Conservation (phyloP, 2,329 filamentous ascomycete species). For the Aspergillus niger region DNA sequence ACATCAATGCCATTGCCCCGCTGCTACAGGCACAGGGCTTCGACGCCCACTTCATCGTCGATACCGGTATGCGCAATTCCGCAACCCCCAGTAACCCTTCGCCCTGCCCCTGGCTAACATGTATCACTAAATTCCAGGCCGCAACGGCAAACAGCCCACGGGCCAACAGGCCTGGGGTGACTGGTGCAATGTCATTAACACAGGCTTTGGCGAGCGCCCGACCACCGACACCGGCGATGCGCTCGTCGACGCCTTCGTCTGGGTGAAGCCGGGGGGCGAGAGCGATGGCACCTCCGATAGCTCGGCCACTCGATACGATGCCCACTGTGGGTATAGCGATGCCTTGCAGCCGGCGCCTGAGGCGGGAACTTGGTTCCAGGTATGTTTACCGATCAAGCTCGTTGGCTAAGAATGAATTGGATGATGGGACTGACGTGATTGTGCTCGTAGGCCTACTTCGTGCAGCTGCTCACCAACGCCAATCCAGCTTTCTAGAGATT, state of each 20-base stretch:
- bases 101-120: too few relatives aligned
- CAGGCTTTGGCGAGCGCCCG: slow-evolving; percentile 66
- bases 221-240: slow-evolving; percentile 62
- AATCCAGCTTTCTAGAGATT: too few relatives aligned
- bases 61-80: slow-evolving; percentile 43
- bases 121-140: slow-evolving; percentile 39
- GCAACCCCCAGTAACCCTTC: too few relatives aligned
- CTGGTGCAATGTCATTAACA: slow-evolving; percentile 67
- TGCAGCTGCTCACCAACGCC: too few relatives aligned
- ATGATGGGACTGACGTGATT: too few relatives aligned
- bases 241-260: slow-evolving; percentile 67
- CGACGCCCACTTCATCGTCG: slow-evolving; percentile 59
- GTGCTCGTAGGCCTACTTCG: too few relatives aligned
- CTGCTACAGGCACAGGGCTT: slow-evolving; percentile 51
- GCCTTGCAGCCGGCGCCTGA: slow-evolving; percentile 67
- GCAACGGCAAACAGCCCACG: slow-evolving; percentile 64
- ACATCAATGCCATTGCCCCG: slow-evolving; percentile 54
- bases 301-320: slow-evolving; percentile 55
- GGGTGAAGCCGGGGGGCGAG: slow-evolving; percentile 68
- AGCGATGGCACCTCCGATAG: slow-evolving; percentile 55
- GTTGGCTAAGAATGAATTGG: too few relatives aligned
- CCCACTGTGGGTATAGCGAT: slow-evolving; percentile 56
- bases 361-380: slow-evolving; percentile 68
- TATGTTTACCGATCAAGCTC: slow-evolving; percentile 10
- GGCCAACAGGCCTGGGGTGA: slow-evolving; percentile 61